phyloP scores from a whole-genome alignment of 768 basidiomycete species.

The Artomyces pyxidatus region DNA sequence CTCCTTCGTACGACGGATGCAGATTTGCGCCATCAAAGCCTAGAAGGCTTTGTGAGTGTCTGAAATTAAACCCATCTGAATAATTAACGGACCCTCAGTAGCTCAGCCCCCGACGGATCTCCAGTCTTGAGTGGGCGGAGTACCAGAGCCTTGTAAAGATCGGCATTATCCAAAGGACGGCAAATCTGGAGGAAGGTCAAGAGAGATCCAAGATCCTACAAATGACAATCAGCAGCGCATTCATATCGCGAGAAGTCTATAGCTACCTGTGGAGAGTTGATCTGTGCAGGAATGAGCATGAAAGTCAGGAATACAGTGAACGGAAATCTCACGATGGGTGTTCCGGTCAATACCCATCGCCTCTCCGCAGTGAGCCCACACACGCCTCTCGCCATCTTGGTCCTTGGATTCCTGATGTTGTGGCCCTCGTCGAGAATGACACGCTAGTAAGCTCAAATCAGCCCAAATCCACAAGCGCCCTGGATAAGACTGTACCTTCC shows the following conservation, averaged over 20 bases:
- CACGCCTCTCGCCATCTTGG: constrained; percentile 73
- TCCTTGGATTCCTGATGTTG: constrained; percentile 75
- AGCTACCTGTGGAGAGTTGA: constrained; percentile 66
- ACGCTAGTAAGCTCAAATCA: constrained; percentile 33
- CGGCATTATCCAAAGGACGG: constrained; percentile 72
- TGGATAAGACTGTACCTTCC: constrained; percentile 55
- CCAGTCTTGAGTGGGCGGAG: constrained; percentile 72
- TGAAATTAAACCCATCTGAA: no score
- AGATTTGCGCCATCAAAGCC: constrained; percentile 72
- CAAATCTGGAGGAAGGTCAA: constrained; percentile 84
- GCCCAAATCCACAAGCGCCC: neutral
- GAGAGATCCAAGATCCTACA: constrained; percentile 82
- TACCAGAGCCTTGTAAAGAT: constrained; percentile 73
- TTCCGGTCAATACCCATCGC: constrained; percentile 78
- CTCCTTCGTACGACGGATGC: constrained; percentile 81
- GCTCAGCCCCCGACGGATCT: constrained; percentile 54
- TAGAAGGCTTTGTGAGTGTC: no score
- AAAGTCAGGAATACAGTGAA: neutral
- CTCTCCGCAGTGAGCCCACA: constrained; percentile 57
- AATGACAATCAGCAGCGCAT: neutral
- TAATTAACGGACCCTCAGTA: constrained; percentile 57
- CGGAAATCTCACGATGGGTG: constrained; percentile 72
- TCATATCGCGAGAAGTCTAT: neutral
- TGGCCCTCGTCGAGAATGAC: constrained; percentile 89
- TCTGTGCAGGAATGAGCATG: constrained; percentile 31